phyloP scores from a whole-genome alignment of 2,329 filamentous ascomycete species.

The Hirsutella thompsonii region DNA sequence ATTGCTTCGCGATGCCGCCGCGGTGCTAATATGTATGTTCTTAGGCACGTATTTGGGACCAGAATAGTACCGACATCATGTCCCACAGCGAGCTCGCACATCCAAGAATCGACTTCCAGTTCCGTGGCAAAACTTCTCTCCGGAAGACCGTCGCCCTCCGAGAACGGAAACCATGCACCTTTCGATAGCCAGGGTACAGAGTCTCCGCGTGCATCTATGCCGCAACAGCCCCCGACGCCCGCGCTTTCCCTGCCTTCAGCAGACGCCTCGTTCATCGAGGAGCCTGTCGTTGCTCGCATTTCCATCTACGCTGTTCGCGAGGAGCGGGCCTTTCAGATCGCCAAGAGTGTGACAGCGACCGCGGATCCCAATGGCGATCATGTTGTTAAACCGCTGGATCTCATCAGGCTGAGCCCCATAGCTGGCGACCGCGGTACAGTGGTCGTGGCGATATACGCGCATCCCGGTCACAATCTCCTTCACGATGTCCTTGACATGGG shows the following conservation, averaged over 20 bases:
- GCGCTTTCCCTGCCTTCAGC: slow-evolving; percentile 16
- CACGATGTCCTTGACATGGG: slow-evolving; percentile 62
- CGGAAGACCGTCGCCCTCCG: slow-evolving; percentile 29
- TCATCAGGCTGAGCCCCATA: slow-evolving; percentile 56
- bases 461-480: slow-evolving; percentile 63
- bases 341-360: slow-evolving; percentile 56
- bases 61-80: slow-evolving; percentile 40
- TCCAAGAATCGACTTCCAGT: slow-evolving; percentile 30
- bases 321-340: slow-evolving; percentile 77
- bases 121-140: slow-evolving; percentile 27
- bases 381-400: slow-evolving; percentile 69
- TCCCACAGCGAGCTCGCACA: slow-evolving; percentile 32
- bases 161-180: slow-evolving; percentile 15
- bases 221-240: slow-evolving; percentile 15
- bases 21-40: not conserved
- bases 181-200: slow-evolving; percentile 23
- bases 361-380: slow-evolving; percentile 63
- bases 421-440: slow-evolving; percentile 59
- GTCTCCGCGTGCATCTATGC: slow-evolving; percentile 7
- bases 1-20: not conserved
- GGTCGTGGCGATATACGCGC: slow-evolving; percentile 69
- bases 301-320: slow-evolving; percentile 73
- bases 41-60: slow-evolving; percentile 53
- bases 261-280: slow-evolving; percentile 43
- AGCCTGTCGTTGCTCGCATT: slow-evolving; percentile 65